A percentile compares a stretch with the other conserved stretches of the same genome.
phyloP scores from a whole-genome alignment of 768 basidiomycete species.

The Rhodotorula diobovata region DNA sequence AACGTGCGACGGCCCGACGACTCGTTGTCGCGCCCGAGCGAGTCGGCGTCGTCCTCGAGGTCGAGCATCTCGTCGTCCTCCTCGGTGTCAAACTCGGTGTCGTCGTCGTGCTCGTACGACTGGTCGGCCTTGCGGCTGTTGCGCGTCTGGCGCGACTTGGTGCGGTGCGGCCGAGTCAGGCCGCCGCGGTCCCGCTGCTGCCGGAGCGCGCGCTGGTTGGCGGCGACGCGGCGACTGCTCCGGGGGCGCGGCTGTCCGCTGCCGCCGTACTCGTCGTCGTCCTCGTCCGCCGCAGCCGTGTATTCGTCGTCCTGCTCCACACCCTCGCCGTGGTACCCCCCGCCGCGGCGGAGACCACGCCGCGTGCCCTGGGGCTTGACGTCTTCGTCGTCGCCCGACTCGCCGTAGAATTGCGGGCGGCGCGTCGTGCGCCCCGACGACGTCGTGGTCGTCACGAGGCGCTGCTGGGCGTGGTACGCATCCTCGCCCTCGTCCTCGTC shows the following conservation, averaged over 20 bases:
- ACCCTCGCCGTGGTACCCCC: conserved; percentile 15
- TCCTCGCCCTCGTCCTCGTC: not conserved
- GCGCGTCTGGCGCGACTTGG: conserved; percentile 4
- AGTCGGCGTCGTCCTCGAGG: conserved; percentile 12
- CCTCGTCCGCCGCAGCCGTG: not conserved
- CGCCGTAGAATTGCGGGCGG: conserved; percentile 20
- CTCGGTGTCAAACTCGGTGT: conserved; percentile 7
- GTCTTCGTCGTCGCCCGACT: conserved; percentile 13
- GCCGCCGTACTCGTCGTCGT: conserved; percentile 7
- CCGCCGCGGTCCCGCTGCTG: not conserved
- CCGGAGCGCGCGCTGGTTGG: not conserved
- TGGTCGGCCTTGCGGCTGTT: conserved; percentile 16
- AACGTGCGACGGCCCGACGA: conserved; percentile 9
- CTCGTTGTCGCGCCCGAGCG: conserved; percentile 7
- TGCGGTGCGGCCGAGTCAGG: not conserved
- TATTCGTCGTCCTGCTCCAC: conserved; percentile 18
- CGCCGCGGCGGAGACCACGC: not conserved
- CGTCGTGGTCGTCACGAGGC: conserved; percentile 12
- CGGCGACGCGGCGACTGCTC: not conserved
- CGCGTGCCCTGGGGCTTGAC: not conserved
- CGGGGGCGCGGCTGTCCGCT: not conserved
- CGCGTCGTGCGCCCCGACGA: conserved; percentile 16
- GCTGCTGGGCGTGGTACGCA: not conserved
- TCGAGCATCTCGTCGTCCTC: conserved; percentile 31
- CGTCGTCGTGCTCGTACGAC: conserved; percentile 13